Base-by-base conservation (phyloP, 2,329 filamentous ascomycete genomes). In the Thielaviopsis populi region DNA sequence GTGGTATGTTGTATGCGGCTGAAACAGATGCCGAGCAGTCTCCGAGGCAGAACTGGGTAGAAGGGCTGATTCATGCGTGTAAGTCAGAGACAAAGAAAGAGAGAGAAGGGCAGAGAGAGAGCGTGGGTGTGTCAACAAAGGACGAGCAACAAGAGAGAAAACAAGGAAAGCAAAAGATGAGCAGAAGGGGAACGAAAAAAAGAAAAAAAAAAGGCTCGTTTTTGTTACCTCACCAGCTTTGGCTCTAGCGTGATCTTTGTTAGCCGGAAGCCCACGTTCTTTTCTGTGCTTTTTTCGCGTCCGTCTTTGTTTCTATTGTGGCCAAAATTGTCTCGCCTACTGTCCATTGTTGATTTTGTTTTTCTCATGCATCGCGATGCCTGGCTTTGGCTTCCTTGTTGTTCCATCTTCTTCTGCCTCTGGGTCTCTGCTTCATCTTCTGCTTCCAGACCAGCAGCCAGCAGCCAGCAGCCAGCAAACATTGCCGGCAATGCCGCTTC, bases 211-310 rank as follows among this genome's bases (percentile, higher is more conserved):
- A 56, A 37, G n/a, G 13, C 19, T 19, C 19, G 58, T 24, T 27
- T 41, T 43, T 43, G 40, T 13, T 13, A n/a, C 27, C 24, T 56
- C 53, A 56, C 53, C 53, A 56, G 27, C 5, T 33, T 56, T 17
- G 27, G 53, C 53, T 56, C 53, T 56, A 56, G 53, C 53, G 53
- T n/a, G 24, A 4, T 37, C 53, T 37, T 56, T 56, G 53, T 56
- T 33, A n/a, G 53, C 53, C 53, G 24, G 17, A 11, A 30, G 27
- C 50, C 7, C 30, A 22, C 24, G 2, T 50, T 27, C 11, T 15
- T 37, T 37, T n/a, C 53, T 3, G 7, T 56, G 8, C 15, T 54
- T 56, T 53, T 53, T 6, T 24, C 7, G 15, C 5, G 27, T 17
- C 53, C 5, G 15, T 19, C 27, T 19, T n/a, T 30, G 17, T 56